Base-by-base conservation (phyloP, 768 basidiomycete genomes). In the Pleurotus cornucopiae region DNA sequence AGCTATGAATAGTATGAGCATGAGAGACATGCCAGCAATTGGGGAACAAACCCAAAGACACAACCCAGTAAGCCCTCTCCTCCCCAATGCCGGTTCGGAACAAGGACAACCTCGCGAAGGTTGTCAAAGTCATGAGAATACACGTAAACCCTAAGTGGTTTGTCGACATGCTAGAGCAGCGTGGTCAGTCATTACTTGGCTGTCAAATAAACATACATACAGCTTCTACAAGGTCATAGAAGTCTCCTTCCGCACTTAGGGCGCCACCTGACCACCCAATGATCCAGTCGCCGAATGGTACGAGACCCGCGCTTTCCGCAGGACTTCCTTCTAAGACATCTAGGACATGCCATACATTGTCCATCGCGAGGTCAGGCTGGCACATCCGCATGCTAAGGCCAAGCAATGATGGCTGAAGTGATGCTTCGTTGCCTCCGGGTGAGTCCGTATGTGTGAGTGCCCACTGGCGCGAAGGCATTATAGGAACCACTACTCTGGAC, bases 281-380 rank as follows among this genome's bases (percentile, higher is more conserved):
- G 61, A 79, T 76, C 76, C 74, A 76, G 64, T 79, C 81, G 40
- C 81, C 86, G 75, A 91, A 95, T 1, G 96, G 96, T 16, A 99
- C 97, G 9, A 98, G 82, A 2, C 95, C 96, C 5, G 94, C 94
- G 64, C 89, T 91, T 75, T 98, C 95, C 6, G 96, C 97, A 5
- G 97, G 97, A 60, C 89, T 91, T 18, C 94, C 96, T 69, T 99
- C 96, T 40, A 96, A 73, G 12, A 99, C 94, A 66, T 99, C 97
- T 46, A 99, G 77, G 40, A 99, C 94, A 70, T 98, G 97, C 95
- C 97, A 99, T 4, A 99, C 94, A 60, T 89, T 92, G 65, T 98
- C 94, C 16, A 91, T 75, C 13, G 96, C 89, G 49, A 82, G 78
- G 63, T 91, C 88, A 3, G 96, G 94, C 67, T 91, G 84, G 66